Conservation (phyloP, 2,329 filamentous ascomycete species). For the Colletotrichum ledebouriae region DNA sequence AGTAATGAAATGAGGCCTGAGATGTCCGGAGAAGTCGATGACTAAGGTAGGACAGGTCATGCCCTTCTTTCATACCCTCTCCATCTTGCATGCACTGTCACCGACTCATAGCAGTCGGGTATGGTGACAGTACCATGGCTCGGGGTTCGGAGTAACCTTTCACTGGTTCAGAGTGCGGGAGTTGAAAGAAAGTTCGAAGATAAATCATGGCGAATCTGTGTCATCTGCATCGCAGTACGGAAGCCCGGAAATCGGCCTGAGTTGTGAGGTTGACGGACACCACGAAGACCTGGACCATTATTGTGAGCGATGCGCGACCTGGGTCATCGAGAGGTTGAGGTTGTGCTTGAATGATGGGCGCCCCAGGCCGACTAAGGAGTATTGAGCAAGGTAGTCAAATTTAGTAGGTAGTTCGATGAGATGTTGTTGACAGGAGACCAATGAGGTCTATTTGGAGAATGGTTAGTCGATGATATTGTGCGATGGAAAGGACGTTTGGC, state of each 20-base stretch:
- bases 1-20: neutral
- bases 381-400: neutral
- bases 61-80: neutral
- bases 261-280: neutral
- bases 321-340: neutral
- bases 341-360: neutral
- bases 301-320: neutral
- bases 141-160: constrained; percentile 20
- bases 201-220: neutral
- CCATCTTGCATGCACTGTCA: constrained; percentile 32
- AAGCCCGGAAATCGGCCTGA: neutral
- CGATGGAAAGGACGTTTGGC: neutral
- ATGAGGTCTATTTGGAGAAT: constrained; percentile 4
- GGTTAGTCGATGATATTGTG: neutral
- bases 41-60: neutral
- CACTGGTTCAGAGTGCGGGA: neutral
- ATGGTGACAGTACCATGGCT: constrained; percentile 15
- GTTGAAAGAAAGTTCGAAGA: neutral
- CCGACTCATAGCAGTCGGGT: neutral
- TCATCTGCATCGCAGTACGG: neutral
- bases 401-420: constrained; percentile 17
- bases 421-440: constrained; percentile 6
- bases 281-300: neutral
- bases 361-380: neutral
- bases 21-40: constrained; percentile 4